Evolutionary conservation across 768 basidiomycete species (phyloP).

Genomic region (Mycena albidolilacea): DNA sequence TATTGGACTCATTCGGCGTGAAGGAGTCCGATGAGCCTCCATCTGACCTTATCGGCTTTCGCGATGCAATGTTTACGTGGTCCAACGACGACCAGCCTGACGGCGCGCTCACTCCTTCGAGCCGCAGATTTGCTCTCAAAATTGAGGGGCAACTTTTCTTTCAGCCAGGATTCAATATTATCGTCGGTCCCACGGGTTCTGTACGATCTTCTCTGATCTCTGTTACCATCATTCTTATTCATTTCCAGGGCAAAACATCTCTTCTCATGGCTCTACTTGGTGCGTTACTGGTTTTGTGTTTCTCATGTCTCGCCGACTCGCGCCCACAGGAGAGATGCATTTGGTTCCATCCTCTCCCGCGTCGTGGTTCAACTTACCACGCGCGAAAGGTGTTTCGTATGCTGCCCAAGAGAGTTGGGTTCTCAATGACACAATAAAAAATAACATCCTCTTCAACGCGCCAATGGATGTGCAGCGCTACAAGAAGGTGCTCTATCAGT

Average conservation of each 20-base stretch:
- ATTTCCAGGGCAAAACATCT: slow-evolving; percentile 68
- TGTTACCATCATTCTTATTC: no score
- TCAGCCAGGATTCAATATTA: slow-evolving; percentile 68
- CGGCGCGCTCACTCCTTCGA: slow-evolving; percentile 52
- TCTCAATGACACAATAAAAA: slow-evolving; percentile 82
- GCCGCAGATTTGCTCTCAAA: slow-evolving; percentile 63
- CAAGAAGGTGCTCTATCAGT: slow-evolving; percentile 81
- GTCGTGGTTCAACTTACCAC: slow-evolving; percentile 81
- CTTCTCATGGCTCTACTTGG: slow-evolving; percentile 76
- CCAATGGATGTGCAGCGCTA: slow-evolving; percentile 85
- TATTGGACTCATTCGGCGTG: slow-evolving; percentile 20
- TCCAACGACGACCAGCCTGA: slow-evolving; percentile 39
- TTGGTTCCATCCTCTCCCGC: slow-evolving; percentile 64
- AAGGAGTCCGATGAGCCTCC: not conserved
- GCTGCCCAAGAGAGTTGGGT: slow-evolving; percentile 91
- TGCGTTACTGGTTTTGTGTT: slow-evolving; percentile 20
- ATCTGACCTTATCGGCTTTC: slow-evolving; percentile 30
- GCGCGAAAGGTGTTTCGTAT: slow-evolving; percentile 79
- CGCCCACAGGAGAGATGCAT: slow-evolving; percentile 74
- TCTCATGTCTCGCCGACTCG: not conserved
- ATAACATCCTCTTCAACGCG: slow-evolving; percentile 88
- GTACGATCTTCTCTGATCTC: not conserved
- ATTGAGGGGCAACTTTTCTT: slow-evolving; percentile 70
- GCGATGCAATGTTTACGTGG: slow-evolving; percentile 39
- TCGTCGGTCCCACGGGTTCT: slow-evolving; percentile 73